Evolutionary conservation across 148 eudicot species (phyloP).

Genomic region (Gaultheria prostrata): DNA sequence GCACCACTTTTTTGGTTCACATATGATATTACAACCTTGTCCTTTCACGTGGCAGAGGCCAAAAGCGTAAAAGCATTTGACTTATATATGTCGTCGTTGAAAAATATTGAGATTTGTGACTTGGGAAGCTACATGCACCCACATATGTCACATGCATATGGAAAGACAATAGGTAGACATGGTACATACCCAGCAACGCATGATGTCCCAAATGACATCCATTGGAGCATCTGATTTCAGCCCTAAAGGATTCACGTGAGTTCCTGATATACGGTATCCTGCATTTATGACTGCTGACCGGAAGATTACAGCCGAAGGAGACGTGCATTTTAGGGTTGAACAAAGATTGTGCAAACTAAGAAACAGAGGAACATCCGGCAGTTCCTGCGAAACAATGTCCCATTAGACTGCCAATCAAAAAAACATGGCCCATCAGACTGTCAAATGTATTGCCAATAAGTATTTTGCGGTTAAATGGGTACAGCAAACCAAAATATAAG

Average conservation of each 20-base stretch:
- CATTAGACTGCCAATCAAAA: constrained; percentile 1
- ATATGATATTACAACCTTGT: neutral
- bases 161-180: neutral
- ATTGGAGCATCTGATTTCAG: constrained; percentile 96
- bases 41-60: neutral
- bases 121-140: neutral
- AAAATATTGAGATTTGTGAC: neutral
- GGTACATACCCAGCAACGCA: constrained; percentile 90
- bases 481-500: neutral
- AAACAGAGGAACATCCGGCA: constrained; percentile 89
- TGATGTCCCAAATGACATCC: constrained; percentile 96
- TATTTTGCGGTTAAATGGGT: neutral
- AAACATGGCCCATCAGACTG: neutral
- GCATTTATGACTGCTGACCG: constrained; percentile 97
- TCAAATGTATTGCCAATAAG: neutral
- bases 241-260: constrained; percentile 78
- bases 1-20: too few relatives aligned
- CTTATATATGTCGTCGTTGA: neutral
- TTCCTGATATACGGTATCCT: constrained; percentile 92
- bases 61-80: neutral
- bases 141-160: neutral
- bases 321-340: constrained; percentile 94
- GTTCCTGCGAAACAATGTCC: constrained; percentile 54
- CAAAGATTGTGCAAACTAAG: constrained; percentile 84
- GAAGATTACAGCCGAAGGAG: constrained; percentile 87